These are phyloP conservation scores for Haplosporangium gracile DNA, from an alignment of 192 early-diverging fungal species.

Conservation along the genomic window DNA sequence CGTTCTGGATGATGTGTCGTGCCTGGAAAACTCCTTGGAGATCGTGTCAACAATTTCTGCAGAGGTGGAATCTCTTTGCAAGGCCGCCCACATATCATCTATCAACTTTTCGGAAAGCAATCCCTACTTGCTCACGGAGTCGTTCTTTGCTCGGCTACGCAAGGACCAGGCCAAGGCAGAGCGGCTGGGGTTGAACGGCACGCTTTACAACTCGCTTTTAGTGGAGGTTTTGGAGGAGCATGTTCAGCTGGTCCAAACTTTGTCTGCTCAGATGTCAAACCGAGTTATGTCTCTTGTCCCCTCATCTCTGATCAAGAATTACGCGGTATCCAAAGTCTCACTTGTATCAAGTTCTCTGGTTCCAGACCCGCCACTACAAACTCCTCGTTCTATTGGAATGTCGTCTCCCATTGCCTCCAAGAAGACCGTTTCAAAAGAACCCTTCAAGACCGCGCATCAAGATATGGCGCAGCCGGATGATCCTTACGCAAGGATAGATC, in stretches of 20 bases:
- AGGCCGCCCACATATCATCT: background rate
- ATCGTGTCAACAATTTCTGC: background rate
- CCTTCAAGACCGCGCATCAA: background rate
- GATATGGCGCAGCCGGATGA: background rate
- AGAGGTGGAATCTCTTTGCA: background rate
- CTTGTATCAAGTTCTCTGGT: background rate
- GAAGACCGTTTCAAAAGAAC: background rate
- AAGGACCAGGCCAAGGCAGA: slow-evolving; percentile 1
- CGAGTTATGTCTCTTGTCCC: background rate
- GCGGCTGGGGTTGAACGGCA: background rate
- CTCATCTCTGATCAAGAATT: background rate
- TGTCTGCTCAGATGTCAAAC: background rate
- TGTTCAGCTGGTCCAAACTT: background rate
- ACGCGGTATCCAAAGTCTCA: background rate
- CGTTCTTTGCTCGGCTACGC: background rate
- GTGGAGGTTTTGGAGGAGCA: background rate
- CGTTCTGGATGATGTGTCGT: slow-evolving; percentile 2
- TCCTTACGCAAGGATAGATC: background rate
- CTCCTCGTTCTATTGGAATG: too few species aligned
- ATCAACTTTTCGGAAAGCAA: background rate
- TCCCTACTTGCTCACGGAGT: background rate
- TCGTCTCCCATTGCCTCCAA: background rate
- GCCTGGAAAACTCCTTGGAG: background rate
- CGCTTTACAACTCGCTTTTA: background rate
- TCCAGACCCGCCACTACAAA: background rate